These are phyloP conservation scores for Ophiocordyceps camponoti-floridani DNA, from an alignment of 2,329 filamentous ascomycete genomes.

Conservation along the genomic window DNA sequence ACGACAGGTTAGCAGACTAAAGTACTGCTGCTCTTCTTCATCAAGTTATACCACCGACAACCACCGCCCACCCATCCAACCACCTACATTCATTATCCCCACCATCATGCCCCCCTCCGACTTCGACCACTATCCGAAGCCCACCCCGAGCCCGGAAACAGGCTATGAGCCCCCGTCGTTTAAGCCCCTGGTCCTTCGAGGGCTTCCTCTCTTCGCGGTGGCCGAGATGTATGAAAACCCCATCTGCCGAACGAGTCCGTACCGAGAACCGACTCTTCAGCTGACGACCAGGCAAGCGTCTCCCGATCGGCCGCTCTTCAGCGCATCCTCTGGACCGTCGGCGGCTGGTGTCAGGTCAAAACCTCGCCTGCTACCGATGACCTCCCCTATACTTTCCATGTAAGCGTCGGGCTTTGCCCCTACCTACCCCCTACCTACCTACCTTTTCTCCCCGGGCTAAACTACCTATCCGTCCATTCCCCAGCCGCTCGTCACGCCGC, in stretches of 20 bases:
- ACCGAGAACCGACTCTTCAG: neutral
- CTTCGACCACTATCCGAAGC: constrained; percentile 25
- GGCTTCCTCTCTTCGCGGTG: constrained; percentile 31
- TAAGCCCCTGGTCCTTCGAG: constrained; percentile 53
- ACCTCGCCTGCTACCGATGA: constrained; percentile 27
- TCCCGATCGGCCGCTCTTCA: constrained; percentile 42
- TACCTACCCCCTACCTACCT: too few relatives aligned
- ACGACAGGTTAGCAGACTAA: too few relatives aligned
- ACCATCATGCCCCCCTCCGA: constrained; percentile 9
- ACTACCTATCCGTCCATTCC: too few relatives aligned
- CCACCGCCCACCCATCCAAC: neutral
- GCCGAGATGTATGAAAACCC: constrained; percentile 3
- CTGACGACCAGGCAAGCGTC: constrained; percentile 23
- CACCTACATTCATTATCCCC: too few relatives aligned
- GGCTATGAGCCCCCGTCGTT: constrained; percentile 20
- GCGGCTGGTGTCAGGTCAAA: constrained; percentile 28
- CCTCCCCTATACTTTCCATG: constrained; percentile 26
- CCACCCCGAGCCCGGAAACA: constrained; percentile 16
- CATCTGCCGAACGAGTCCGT: neutral
- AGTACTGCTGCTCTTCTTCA: too few relatives aligned
- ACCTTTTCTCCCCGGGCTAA: too few relatives aligned
- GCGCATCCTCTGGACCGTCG: constrained; percentile 51
- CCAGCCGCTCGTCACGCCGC: constrained; percentile 39
- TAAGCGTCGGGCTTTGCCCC: constrained; percentile 16
- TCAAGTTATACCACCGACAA: too few relatives aligned